These are phyloP conservation scores for Pestalotiopsis sp. DNA, from an alignment of 2,329 filamentous ascomycete genomes.

Conservation along the genomic window DNA sequence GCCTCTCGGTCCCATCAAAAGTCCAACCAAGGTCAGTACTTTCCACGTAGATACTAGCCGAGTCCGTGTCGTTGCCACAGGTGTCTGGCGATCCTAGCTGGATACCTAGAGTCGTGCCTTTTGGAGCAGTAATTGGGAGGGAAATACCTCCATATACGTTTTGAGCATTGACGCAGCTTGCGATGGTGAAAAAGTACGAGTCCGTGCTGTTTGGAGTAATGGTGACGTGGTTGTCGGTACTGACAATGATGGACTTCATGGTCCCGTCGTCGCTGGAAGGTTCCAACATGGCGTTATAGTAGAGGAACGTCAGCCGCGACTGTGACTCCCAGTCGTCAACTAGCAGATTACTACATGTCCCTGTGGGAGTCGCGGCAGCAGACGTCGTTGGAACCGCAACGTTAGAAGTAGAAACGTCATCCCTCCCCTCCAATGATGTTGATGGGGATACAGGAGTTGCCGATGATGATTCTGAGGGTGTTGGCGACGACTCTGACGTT, in stretches of 20 bases:
- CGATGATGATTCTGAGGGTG: background rate
- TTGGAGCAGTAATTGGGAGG: conserved; percentile 55
- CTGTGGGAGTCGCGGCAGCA: conserved; percentile 8
- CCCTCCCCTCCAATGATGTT: background rate
- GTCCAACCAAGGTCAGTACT: conserved; percentile 58
- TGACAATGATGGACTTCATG: conserved; percentile 58
- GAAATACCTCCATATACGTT: conserved; percentile 58
- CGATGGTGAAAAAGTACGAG: conserved; percentile 62
- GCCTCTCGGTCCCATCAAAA: conserved; percentile 61
- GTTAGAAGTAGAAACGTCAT: background rate
- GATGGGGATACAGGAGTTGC: background rate
- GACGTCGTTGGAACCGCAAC: background rate
- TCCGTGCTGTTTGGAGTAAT: conserved; percentile 49
- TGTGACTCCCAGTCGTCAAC: conserved; percentile 66
- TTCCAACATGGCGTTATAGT: conserved; percentile 60
- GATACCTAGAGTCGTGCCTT: conserved; percentile 52
- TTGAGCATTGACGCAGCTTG: conserved; percentile 55
- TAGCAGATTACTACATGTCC: conserved; percentile 32
- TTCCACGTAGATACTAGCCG: conserved; percentile 40
- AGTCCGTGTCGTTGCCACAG: conserved; percentile 43
- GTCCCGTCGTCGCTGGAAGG: conserved; percentile 59
- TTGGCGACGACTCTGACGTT: background rate
- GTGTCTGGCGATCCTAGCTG: conserved; percentile 50
- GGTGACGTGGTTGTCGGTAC: conserved; percentile 52
- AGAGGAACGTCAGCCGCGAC: conserved; percentile 62